Evolutionary conservation across 2,329 filamentous ascomycete genomes (phyloP), one percentile per base, ranked within the genome.

Genomic region (Stemphylium vesicarium): DNA sequence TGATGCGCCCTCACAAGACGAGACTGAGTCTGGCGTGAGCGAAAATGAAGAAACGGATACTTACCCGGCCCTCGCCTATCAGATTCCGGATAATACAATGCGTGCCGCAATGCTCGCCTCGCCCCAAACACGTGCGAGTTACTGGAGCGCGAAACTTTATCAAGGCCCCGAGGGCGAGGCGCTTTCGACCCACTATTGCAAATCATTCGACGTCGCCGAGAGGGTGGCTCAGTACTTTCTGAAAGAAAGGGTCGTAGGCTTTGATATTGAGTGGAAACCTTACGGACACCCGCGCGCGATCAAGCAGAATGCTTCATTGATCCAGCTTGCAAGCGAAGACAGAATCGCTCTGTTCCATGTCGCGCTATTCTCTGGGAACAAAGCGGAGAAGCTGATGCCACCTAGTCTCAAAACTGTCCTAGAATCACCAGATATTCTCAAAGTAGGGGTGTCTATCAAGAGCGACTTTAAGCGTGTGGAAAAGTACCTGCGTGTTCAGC

Each of bases 221-320:
- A 77, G 81, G 6, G 85, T 90, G 7, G 78, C 84, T n/a, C 76
- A 84, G 53, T 82, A 89, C 55, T 96, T 97, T 65, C 64, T 86
- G 40, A 65, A 82, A 15, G 86, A 94, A 66, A 81, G 85, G 43
- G 77, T 95, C 3, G 72, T 97, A n/a, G 93, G 93, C 0, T 92
- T 96, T 59, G 93, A 97, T 66, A 81, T 96, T 42, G 93, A 97
- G 77, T 97, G 93, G 93, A 88, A 88, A 60, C 65, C 66, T 18
- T 60, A 48, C 12, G 60, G 62, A 12, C 45, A 40, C 4, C 46
- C 57, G 15, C 37, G 37, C 1, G 66, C 91, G 9, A 92, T 91
- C 11, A 88, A 90, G 0, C 92, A 96, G 72, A 92, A 92, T 60
- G 85, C 93, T 8, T 95, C 91, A 0, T 77, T 96, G 42, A 88